These are phyloP conservation scores for Periconia sp. DNA, from an alignment of 2,329 filamentous ascomycete species.

Conservation along the genomic window DNA sequence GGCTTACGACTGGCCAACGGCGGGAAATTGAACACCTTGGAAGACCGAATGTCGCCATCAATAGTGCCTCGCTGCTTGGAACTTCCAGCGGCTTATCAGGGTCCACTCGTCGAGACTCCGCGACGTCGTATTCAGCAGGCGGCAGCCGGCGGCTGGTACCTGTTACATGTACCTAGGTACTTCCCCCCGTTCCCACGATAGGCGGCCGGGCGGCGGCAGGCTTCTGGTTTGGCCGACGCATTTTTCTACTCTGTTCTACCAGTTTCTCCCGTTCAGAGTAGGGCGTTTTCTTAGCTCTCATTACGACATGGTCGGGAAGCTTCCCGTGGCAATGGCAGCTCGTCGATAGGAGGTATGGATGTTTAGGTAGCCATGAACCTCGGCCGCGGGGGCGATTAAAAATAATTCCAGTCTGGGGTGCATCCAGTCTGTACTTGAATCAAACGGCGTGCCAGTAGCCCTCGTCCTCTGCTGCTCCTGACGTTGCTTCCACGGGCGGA, in stretches of 20 bases:
- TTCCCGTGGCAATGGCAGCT: not conserved
- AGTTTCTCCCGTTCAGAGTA: too few species aligned
- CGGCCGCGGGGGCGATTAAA: not conserved
- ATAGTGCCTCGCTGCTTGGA: not conserved
- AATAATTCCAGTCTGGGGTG: conserved; percentile 19
- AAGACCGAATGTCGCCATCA: conserved; percentile 4
- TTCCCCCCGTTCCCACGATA: too few species aligned
- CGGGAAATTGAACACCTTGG: not conserved
- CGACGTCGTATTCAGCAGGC: not conserved
- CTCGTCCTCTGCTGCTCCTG: too few species aligned
- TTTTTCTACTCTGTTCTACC: too few species aligned
- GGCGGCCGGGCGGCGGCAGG: too few species aligned
- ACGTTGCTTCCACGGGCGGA: too few species aligned
- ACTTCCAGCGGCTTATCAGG: not conserved
- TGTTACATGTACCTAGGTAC: too few species aligned
- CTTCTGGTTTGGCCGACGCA: too few species aligned
- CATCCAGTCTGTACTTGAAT: conserved; percentile 4
- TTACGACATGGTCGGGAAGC: not conserved
- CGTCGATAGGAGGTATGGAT: not conserved
- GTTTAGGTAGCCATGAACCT: too few species aligned
- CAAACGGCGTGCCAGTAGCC: not conserved
- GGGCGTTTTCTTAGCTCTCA: too few species aligned
- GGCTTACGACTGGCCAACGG: not conserved
- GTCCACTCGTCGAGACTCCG: not conserved
- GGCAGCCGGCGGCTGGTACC: too few species aligned